Evolutionary conservation across 768 basidiomycete species (phyloP).

Genomic region (Mycena crocata): DNA sequence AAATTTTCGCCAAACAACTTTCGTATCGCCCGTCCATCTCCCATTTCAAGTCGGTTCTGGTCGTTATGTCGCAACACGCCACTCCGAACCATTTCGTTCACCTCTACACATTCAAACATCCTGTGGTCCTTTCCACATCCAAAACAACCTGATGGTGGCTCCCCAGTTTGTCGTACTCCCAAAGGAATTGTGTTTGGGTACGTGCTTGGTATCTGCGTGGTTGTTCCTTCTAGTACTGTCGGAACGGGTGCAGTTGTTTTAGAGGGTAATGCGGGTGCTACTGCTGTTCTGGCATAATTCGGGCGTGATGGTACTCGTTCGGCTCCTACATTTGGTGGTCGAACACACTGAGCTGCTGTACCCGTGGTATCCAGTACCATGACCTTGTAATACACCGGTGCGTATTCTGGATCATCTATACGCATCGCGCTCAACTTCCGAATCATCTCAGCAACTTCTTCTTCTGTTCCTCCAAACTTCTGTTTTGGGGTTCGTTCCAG

Average conservation of each 20-base stretch:
- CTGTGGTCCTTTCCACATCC: background rate
- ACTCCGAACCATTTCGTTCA: background rate
- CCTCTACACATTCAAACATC: background rate
- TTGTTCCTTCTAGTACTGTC: no score
- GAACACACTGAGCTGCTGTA: background rate
- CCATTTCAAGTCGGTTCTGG: background rate
- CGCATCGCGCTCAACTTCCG: conserved; percentile 22
- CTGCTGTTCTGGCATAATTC: background rate
- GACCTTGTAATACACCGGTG: conserved; percentile 20
- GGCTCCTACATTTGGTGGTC: background rate
- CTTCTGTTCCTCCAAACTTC: background rate
- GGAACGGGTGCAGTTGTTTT: no score
- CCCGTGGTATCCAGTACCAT: conserved; percentile 21
- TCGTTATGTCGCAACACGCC: background rate
- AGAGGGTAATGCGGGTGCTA: no score
- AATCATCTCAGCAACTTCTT: background rate
- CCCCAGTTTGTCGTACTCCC: background rate
- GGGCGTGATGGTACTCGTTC: background rate
- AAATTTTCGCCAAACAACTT: no score
- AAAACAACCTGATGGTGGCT: background rate
- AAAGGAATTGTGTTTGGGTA: background rate
- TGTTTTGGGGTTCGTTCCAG: background rate
- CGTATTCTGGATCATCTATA: conserved; percentile 24
- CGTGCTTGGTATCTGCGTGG: background rate
- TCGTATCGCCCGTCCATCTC: no score